Base-by-base conservation (phyloP, 2,329 filamentous ascomycete genomes). In the Hymenoscyphus repandus region DNA sequence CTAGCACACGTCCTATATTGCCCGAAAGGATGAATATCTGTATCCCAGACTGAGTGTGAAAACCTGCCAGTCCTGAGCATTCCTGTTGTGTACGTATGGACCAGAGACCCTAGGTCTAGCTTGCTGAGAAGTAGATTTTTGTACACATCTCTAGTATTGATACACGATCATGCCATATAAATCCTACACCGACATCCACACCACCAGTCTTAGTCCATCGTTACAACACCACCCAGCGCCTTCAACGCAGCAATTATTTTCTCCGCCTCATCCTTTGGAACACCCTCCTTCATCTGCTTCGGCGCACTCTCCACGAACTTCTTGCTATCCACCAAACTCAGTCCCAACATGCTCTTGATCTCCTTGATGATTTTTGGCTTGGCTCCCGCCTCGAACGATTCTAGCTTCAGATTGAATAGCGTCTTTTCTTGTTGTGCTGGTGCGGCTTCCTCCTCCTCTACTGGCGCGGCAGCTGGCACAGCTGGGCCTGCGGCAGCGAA, bases 291-390 rank as follows among this genome's bases (percentile, higher is more conserved):
- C 89, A 99, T 88, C 72, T 89, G 76, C 86, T 99, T 99, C 58
- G 93, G 93, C 62, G 88, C 91, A 68, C 88, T 90, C 80, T 99
- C 93, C 60, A 99, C 93, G 67, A 99, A 99, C 79, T 99, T 99
- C 86, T 99, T 99, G 75, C 89, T 95, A 74, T 99, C 93, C 62
- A 99, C 95, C 76, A 99, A 80, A 70, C 88, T 95, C 68, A 99
- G 74, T 39, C 93, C 93, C 54, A 99, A 77, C 82, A 99, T 79
- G 66, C 83, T 85, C 84, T 99, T 99, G 76, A 99, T 81, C 78
- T 99, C 93, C 82, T 99, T 99, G 80, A 99, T 99, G 65, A 99
- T 78, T 86, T 99, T 99, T 65, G 95, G 90, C 79, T 99, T 99
- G 59, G 92, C 76, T 45, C 74, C 79, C 27, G 90, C 79, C 47